phyloP scores from a whole-genome alignment of 495 filamentous ascomycete species.

The Penicillium angulare region DNA sequence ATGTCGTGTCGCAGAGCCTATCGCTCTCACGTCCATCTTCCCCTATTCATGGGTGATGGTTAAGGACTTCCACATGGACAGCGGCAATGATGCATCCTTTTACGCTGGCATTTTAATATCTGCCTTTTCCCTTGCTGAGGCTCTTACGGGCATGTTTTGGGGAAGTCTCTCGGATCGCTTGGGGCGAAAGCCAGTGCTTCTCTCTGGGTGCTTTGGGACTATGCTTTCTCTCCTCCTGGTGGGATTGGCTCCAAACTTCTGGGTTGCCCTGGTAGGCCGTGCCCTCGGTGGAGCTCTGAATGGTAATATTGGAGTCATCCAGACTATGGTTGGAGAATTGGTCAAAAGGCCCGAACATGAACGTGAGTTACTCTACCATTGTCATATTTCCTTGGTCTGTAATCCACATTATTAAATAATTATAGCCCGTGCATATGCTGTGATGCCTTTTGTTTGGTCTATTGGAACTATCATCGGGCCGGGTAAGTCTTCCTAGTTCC shows the following conservation, averaged over 20 bases:
- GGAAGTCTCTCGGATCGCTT: conserved; percentile 76
- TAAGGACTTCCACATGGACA: conserved; percentile 67
- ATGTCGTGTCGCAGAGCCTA: conserved; percentile 82
- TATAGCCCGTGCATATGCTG: conserved; percentile 71
- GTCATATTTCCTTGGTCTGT: background rate
- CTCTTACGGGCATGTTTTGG: conserved; percentile 82
- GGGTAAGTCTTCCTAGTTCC: conserved; percentile 28
- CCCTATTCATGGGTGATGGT: conserved; percentile 86
- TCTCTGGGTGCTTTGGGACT: conserved; percentile 77
- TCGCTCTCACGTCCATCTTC: conserved; percentile 83
- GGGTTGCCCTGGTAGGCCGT: conserved; percentile 71
- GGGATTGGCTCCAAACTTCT: conserved; percentile 77
- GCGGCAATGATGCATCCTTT: conserved; percentile 70
- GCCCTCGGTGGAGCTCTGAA: conserved; percentile 79
- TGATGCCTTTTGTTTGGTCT: conserved; percentile 88
- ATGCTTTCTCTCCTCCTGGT: conserved; percentile 77
- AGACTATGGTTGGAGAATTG: conserved; percentile 88
- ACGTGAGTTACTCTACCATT: conserved; percentile 68
- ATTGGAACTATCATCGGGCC: conserved; percentile 84
- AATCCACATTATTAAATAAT: background rate
- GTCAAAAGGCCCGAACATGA: conserved; percentile 79
- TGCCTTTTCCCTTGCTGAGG: conserved; percentile 77
- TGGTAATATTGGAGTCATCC: conserved; percentile 85
- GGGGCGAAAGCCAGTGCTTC: conserved; percentile 79
- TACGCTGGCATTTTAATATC: conserved; percentile 84